phyloP scores from a whole-genome alignment of 1,139 yeast genomes.

The Zygoascus hellenicus region DNA sequence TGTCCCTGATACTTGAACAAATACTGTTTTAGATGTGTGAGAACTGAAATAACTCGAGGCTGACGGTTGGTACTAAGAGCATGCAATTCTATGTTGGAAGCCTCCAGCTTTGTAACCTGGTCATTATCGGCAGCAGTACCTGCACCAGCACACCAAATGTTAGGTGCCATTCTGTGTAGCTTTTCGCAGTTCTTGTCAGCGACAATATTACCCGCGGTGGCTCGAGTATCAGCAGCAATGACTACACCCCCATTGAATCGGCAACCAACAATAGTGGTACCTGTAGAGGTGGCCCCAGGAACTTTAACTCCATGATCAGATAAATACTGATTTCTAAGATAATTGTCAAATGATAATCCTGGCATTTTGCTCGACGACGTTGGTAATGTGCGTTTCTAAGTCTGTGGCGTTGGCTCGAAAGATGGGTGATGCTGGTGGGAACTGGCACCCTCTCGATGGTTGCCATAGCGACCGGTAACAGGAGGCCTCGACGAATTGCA shows the following conservation, averaged over 20 bases:
- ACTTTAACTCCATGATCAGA: slow-evolving; percentile 65
- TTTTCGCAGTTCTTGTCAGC: slow-evolving; percentile 98
- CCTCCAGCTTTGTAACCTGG: slow-evolving; percentile 88
- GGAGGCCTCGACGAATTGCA: too few relatives aligned
- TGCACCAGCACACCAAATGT: slow-evolving; percentile 99
- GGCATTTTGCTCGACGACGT: slow-evolving; percentile 46
- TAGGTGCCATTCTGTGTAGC: slow-evolving; percentile 84
- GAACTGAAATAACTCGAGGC: slow-evolving; percentile 90
- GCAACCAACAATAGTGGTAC: slow-evolving; percentile 97
- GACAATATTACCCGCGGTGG: slow-evolving; percentile 91
- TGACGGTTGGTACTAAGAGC: slow-evolving; percentile 73
- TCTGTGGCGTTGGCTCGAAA: too few relatives aligned
- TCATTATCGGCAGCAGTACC: slow-evolving; percentile 99
- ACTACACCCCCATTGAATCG: slow-evolving; percentile 90
- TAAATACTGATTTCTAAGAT: slow-evolving; percentile 75
- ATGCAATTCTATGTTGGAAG: slow-evolving; percentile 87
- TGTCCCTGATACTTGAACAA: slow-evolving; percentile 95
- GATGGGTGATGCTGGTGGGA: too few relatives aligned
- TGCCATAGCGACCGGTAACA: too few relatives aligned
- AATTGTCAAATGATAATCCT: slow-evolving; percentile 89
- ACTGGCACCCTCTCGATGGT: too few relatives aligned
- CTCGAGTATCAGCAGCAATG: slow-evolving; percentile 97
- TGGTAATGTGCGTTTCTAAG: too few relatives aligned
- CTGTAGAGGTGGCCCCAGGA: slow-evolving; percentile 93
- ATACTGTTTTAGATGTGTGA: slow-evolving; percentile 91